Evolutionary conservation across 345 rosid genomes (phyloP).

Genomic region (Acer saccharum): DNA sequence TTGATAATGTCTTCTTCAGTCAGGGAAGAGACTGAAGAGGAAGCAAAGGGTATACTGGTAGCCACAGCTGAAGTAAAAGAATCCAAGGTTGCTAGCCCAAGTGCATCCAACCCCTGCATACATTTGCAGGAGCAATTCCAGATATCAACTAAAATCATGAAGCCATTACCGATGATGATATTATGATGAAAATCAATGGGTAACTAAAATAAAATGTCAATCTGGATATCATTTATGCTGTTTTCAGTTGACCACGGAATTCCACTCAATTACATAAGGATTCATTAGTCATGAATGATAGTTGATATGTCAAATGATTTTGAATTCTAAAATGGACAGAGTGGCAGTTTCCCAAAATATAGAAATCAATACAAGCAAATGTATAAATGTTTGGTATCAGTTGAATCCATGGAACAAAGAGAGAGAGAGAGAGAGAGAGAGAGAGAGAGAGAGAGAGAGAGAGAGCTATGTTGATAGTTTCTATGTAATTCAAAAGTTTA

Average conservation of each 20-base stretch:
- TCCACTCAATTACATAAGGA: neutral
- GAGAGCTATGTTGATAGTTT: neutral
- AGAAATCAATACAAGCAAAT: neutral
- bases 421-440: neutral
- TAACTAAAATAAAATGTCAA: neutral
- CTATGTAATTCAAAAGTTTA: neutral
- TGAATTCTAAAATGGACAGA: neutral
- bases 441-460: too few relatives aligned
- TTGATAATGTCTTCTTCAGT: slow-evolving; percentile 76
- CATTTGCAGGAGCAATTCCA: slow-evolving; percentile 17
- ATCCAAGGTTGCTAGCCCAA: slow-evolving; percentile 76
- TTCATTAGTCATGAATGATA: neutral
- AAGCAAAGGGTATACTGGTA: slow-evolving; percentile 48
- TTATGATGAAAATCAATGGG: neutral
- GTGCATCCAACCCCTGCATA: slow-evolving; percentile 87
- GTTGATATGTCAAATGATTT: neutral
- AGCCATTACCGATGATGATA: neutral
- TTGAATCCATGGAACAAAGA: neutral
- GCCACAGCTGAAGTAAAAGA: slow-evolving; percentile 55
- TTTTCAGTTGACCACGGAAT: neutral
- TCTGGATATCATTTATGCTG: neutral
- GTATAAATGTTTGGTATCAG: neutral
- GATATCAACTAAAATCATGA: slow-evolving; percentile 3
- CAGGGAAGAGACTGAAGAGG: slow-evolving; percentile 47
- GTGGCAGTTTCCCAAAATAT: neutral